A percentile compares a stretch with the other conserved stretches of the same genome.
Conservation (phyloP, 2,329 filamentous ascomycete genomes). For the Curvularia hawaiiensis region DNA sequence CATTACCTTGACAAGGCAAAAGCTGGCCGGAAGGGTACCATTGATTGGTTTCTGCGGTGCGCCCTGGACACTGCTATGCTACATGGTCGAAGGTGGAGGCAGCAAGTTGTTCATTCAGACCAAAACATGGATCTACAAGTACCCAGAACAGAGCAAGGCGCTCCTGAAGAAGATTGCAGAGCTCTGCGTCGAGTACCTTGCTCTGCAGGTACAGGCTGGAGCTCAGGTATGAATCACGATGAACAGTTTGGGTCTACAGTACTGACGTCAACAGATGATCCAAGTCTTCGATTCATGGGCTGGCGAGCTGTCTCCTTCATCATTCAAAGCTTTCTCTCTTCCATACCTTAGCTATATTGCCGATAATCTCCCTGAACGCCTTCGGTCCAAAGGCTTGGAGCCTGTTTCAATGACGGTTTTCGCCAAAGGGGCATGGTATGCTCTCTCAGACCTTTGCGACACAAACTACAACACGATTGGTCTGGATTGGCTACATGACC, state of each 20-base stretch:
- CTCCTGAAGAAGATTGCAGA: constrained; percentile 91
- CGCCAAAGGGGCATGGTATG: constrained; percentile 97
- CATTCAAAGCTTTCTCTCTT: constrained; percentile 83
- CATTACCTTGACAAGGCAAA: constrained; percentile 87
- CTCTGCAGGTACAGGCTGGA: constrained; percentile 88
- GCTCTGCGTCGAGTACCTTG: constrained; percentile 92
- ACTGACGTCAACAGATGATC: constrained; percentile 64
- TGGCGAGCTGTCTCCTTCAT: constrained; percentile 82
- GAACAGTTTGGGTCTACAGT: background rate
- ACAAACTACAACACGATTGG: constrained; percentile 93
- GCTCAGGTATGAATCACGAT: constrained; percentile 67
- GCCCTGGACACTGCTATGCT: constrained; percentile 95
- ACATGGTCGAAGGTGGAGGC: constrained; percentile 98
- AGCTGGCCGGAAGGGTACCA: constrained; percentile 85
- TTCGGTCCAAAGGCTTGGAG: constrained; percentile 76
- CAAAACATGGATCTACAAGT: constrained; percentile 97
- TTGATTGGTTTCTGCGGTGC: constrained; percentile 96
- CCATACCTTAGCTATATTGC: constrained; percentile 88
- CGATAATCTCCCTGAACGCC: constrained; percentile 73
- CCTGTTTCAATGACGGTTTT: constrained; percentile 96
- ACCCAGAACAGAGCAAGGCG: constrained; percentile 77
- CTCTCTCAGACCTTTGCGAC: constrained; percentile 83
- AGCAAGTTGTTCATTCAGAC: constrained; percentile 92
- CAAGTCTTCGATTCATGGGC: constrained; percentile 99
- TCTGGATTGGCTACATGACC: constrained; percentile 92